phyloP scores from a whole-genome alignment of 352 stramenopile genomes.

The Ophiocytium majus region DNA sequence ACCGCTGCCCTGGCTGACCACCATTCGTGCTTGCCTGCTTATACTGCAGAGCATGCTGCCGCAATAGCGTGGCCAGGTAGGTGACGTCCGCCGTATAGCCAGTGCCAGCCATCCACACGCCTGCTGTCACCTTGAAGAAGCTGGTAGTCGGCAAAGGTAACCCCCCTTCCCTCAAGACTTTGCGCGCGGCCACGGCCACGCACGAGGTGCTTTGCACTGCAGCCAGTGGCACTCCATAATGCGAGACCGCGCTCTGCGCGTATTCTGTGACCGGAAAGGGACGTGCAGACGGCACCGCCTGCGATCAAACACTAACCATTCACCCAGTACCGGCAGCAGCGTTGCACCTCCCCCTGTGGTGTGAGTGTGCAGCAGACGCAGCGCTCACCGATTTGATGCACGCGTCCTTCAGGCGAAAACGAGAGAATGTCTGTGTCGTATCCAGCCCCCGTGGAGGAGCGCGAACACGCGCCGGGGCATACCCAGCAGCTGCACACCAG shows the following conservation, averaged over 20 bases:
- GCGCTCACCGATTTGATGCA: slow-evolving; percentile 8
- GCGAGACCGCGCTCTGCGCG: neutral
- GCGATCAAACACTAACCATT: no score
- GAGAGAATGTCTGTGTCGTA: no score
- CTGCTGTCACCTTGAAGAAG: neutral
- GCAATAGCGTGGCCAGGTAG: neutral
- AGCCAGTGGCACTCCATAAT: slow-evolving; percentile 9
- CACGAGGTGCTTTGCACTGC: neutral
- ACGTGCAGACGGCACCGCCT: no score
- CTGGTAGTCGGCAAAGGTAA: neutral
- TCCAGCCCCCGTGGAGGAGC: no score
- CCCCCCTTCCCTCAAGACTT: neutral
- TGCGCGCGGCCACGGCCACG: neutral
- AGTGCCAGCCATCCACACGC: neutral
- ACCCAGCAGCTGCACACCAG: no score
- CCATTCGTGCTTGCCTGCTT: slow-evolving; percentile 4
- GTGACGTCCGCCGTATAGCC: slow-evolving; percentile 12
- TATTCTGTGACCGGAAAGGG: no score
- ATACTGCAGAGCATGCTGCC: neutral
- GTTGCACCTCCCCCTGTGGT: no score
- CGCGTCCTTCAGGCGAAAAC: neutral
- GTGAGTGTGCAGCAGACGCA: no score
- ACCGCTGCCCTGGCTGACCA: no score
- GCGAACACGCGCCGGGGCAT: no score
- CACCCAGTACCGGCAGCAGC: no score